Evolutionary conservation across 768 basidiomycete genomes (phyloP), one percentile per base, ranked within the genome.

Genomic region (Leccinum uliginosum): DNA sequence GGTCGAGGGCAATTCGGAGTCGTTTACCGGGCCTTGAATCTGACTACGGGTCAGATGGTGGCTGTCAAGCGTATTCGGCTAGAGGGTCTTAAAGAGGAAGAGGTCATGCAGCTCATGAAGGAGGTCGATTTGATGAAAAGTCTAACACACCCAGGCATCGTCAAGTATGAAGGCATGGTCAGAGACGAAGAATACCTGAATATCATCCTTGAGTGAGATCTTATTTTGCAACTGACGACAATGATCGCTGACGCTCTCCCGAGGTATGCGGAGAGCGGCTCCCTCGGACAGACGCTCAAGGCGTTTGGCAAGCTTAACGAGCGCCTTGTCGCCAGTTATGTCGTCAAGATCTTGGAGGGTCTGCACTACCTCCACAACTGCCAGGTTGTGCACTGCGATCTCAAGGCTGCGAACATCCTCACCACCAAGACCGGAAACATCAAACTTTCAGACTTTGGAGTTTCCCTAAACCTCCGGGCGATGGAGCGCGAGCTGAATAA

Each of bases 391-490:
- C 96, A 99, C 69, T 97, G 96, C 69, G 96, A 99, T 74, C 82
- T 99, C 61, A 99, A 99, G 73, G 94, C 96, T 0, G 96, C 96
- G 23, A 99, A 98, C 70, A 97, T 99, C 68, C 83, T 99, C n/a
- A 94, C 91, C 14, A 98, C 95, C 15, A 98, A 98, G 81, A 95
- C 86, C 51, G 96, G 95, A 44, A 97, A 98, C 66, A 87, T 97
- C 67, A 98, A 98, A 75, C 82, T 99, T 3, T 90, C 93, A 8
- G 96, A 99, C 72, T 98, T 99, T 71, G 96, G 96, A 47, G 96
- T 98, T 14, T 98, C 95, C 23, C 85, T 98, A 59, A 97, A 96
- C 71, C 81, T 98, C 65, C 85, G 91, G 48, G 93, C 93, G 1
- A 85, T 98, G 82, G 89, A 88, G 64, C 80, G 83, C 24, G 89